phyloP scores from a whole-genome alignment of 2,329 filamentous ascomycete genomes.

The Calonectria naviculata region DNA sequence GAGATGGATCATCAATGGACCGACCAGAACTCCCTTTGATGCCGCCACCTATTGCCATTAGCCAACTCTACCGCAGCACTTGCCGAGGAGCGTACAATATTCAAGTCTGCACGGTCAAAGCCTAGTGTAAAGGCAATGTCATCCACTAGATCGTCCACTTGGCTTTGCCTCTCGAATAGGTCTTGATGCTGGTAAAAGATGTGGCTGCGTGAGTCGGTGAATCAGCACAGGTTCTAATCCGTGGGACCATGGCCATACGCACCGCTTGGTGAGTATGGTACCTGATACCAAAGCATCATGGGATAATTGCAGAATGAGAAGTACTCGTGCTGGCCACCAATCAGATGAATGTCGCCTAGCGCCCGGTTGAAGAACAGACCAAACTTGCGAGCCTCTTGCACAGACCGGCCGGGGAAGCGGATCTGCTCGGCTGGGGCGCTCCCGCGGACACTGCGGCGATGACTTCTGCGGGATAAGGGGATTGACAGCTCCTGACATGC shows the following conservation, averaged over 20 bases:
- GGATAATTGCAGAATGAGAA: conserved; percentile 69
- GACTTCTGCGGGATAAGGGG: conserved; percentile 37
- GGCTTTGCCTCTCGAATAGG: conserved; percentile 75
- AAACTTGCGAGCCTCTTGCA: conserved; percentile 63
- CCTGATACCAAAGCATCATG: conserved; percentile 69
- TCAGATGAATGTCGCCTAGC: neutral
- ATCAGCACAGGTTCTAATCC: conserved; percentile 9
- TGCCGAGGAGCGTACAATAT: conserved; percentile 67
- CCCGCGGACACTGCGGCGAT: conserved; percentile 15
- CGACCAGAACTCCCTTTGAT: conserved; percentile 77
- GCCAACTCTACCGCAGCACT: too few relatives aligned
- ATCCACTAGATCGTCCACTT: conserved; percentile 79
- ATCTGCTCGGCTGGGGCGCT: conserved; percentile 33
- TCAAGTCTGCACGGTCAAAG: conserved; percentile 72
- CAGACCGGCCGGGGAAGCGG: conserved; percentile 60
- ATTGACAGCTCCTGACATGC: conserved; percentile 41
- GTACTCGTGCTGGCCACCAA: conserved; percentile 59
- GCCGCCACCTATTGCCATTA: conserved; percentile 69
- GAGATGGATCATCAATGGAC: conserved; percentile 62
- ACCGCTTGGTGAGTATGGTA: conserved; percentile 72
- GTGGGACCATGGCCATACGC: conserved; percentile 18
- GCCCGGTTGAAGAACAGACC: conserved; percentile 46
- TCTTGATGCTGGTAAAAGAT: conserved; percentile 83
- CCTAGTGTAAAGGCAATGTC: conserved; percentile 78
- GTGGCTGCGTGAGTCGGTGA: conserved; percentile 61